These are phyloP conservation scores for Pseudocercospora fuligena DNA, from an alignment of 2,329 filamentous ascomycete species.

Conservation along the genomic window DNA sequence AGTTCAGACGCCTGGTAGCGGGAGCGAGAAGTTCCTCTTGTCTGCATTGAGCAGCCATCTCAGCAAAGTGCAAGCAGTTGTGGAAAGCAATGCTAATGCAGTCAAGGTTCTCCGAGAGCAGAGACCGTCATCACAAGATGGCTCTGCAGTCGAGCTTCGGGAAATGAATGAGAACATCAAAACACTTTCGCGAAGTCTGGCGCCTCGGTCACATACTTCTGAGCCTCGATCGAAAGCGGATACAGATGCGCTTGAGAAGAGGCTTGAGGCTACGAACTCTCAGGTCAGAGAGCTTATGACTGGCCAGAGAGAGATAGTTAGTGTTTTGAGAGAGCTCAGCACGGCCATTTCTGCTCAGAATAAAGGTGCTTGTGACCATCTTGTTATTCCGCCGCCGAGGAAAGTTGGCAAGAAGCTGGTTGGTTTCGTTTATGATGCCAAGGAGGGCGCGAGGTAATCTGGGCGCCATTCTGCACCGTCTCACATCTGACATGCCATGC, in stretches of 20 bases:
- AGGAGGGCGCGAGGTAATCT: constrained; percentile 23
- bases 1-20: constrained; percentile 21
- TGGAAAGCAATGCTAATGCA: constrained; percentile 35
- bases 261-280: constrained; percentile 31
- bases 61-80: constrained; percentile 37
- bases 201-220: background rate
- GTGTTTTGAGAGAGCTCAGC: constrained; percentile 32
- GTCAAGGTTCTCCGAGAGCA: constrained; percentile 29
- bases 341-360: constrained; percentile 31
- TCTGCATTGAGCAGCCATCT: constrained; percentile 37
- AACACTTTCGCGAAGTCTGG: constrained; percentile 6
- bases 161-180: constrained; percentile 11
- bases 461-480: background rate
- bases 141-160: constrained; percentile 13
- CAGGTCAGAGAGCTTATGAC: constrained; percentile 36
- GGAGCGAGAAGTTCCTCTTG: constrained; percentile 35
- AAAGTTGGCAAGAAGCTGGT: constrained; percentile 39
- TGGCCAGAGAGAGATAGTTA: constrained; percentile 36
- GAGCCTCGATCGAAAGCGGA: constrained; percentile 8
- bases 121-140: constrained; percentile 13
- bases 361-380: constrained; percentile 33
- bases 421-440: constrained; percentile 41
- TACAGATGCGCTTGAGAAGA: constrained; percentile 18
- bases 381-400: constrained; percentile 39
- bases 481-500: no score